These are phyloP conservation scores for Candida sakaeoensis DNA, from an alignment of 805 yeast species.

Conservation along the genomic window DNA sequence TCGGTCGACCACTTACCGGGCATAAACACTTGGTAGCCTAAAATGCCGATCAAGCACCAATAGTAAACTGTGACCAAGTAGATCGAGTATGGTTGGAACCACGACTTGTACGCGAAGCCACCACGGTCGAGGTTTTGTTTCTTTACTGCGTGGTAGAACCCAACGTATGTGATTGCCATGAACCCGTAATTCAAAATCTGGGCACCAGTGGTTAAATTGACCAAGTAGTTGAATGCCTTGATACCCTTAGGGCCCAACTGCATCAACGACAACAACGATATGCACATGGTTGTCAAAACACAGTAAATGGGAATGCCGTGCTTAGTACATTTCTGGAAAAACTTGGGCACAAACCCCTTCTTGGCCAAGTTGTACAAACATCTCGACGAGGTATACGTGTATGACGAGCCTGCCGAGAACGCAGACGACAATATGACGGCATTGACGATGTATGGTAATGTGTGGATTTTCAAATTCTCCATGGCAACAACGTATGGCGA, in stretches of 20 bases:
- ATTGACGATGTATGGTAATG: constrained; percentile 33
- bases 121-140: constrained; percentile 35
- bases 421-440: constrained; percentile 31
- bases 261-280: constrained; percentile 28
- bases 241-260: constrained; percentile 24
- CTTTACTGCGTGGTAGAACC: constrained; percentile 33
- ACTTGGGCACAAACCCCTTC: constrained; percentile 33
- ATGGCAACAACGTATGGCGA: constrained; percentile 39
- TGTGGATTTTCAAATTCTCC: constrained; percentile 30
- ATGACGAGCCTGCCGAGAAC: constrained; percentile 37
- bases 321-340: constrained; percentile 28
- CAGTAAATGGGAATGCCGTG: constrained; percentile 33
- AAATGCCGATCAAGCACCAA: constrained; percentile 48
- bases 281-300: constrained; percentile 18
- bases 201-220: constrained; percentile 35
- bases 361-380: constrained; percentile 30
- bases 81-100: constrained; percentile 24
- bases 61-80: constrained; percentile 18
- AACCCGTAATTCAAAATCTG: constrained; percentile 46
- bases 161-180: constrained; percentile 40
- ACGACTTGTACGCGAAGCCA: constrained; percentile 13
- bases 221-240: constrained; percentile 34
- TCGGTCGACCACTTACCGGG: constrained; percentile 48
- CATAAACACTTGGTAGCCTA: constrained; percentile 68
- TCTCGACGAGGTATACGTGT: constrained; percentile 34